Evolutionary conservation across 192 early-diverging fungal genomes (phyloP), one percentile per base, ranked within the genome.

Genomic region (Backusella tarrabulga): DNA sequence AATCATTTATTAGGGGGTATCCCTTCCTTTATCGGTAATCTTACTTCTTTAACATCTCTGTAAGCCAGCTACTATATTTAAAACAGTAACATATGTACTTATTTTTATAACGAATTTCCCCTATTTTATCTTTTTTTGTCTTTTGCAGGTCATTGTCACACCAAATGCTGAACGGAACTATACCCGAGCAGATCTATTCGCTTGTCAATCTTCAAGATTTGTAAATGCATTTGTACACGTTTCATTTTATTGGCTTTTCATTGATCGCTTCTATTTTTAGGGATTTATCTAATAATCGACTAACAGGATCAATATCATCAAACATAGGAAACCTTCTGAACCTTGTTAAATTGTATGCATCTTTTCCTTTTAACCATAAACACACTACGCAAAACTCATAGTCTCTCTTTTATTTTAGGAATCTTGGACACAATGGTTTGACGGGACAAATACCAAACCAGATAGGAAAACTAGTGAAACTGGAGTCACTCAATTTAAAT

Each of bases 241-340:
- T 63, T 29, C 12, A 63, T 63, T 63, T 63, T 23, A 42, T 11
- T 54, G 38, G 26, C 41, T 74, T 34, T 44, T 41, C 73, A 26
- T 63, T 63, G 56, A 63, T 29, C 17, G 6, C 29, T 60, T 40
- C 52, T 72, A 54, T 73, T 63, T 63, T 40, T 66, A 83, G 81
- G 5, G 79, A 84, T 52, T 46, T 84, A 14, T 78, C 83, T 26
- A 76, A 74, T n/a, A 84, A 84, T 56, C 50, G 75, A 60, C 68
- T 84, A 23, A 73, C 76, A 70, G 83, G 83, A n/a, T 21, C 23
- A 35, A 66, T 84, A 26, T 77, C 79, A 11, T 9, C 32, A 41
- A 63, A 75, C 29, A 26, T 84, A 7, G 76, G 83, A 36, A 78
- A 78, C 38, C 71, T 80, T n/a, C 72, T 50, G 32, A 75, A 78